Conservation (phyloP, 345 rosid genomes). For the Acer yangbiense region DNA sequence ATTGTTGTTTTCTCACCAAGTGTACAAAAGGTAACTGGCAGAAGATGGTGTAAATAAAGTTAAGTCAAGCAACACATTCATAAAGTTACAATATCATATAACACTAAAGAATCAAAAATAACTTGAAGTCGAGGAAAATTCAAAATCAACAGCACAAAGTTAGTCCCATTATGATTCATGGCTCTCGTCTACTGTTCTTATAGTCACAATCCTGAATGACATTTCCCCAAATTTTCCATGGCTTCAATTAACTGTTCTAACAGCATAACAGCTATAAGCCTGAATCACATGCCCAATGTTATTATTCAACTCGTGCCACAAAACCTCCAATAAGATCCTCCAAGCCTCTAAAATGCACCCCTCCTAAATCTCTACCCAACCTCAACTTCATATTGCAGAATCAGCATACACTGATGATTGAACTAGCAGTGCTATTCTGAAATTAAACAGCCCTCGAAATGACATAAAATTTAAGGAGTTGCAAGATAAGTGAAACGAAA, state of each 20-base stretch:
- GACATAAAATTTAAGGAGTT: neutral
- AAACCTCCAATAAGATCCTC: neutral
- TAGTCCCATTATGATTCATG: neutral
- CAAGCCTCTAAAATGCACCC: slow-evolving; percentile 1
- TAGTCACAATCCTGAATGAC: neutral
- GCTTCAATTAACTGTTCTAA: neutral
- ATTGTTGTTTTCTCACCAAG: slow-evolving; percentile 99
- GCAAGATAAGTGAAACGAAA: neutral
- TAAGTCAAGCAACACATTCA: slow-evolving; percentile 12
- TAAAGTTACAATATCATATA: neutral
- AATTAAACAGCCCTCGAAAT: neutral
- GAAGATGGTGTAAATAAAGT: slow-evolving; percentile 18
- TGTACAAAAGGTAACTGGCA: slow-evolving; percentile 75
- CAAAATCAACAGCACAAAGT: neutral
- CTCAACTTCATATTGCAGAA: neutral
- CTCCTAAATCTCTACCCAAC: slow-evolving; percentile 4
- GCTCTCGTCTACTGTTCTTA: neutral
- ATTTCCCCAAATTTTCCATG: no score
- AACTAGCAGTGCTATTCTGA: slow-evolving; percentile 2
- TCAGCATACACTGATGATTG: neutral
- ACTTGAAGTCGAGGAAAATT: neutral
- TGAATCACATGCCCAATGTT: neutral
- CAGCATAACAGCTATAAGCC: neutral
- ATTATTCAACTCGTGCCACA: neutral
- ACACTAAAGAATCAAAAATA: neutral